Evolutionary conservation across 805 yeast genomes (phyloP).

Genomic region (Candida caryicola): DNA sequence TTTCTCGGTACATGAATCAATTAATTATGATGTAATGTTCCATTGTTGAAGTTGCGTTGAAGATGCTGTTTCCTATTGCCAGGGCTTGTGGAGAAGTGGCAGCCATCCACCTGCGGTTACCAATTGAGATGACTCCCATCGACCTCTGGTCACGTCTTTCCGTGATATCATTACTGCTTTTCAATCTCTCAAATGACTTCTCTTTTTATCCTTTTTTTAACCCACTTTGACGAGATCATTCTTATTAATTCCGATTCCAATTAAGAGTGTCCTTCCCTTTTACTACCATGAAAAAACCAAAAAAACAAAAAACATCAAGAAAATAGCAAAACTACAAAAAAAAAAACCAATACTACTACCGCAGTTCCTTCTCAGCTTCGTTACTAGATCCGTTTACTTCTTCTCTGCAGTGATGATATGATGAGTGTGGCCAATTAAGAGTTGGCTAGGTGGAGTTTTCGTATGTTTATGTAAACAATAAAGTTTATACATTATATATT

Average conservation of each 20-base stretch:
- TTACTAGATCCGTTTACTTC: too few relatives aligned
- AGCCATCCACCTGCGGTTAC: too few relatives aligned
- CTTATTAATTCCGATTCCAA: conserved; percentile 3
- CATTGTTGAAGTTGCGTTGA: background rate
- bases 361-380: too few relatives aligned
- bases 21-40: background rate
- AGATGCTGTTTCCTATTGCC: background rate
- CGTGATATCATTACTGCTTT: background rate
- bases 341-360: too few relatives aligned
- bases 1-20: conserved; percentile 1
- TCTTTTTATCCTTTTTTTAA: conserved; percentile 1
- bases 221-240: conserved; percentile 3
- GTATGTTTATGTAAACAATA: too few relatives aligned
- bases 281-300: background rate
- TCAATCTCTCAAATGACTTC: conserved; percentile 2
- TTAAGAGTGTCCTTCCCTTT: conserved; percentile 3
- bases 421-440: too few relatives aligned
- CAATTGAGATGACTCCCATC: too few relatives aligned
- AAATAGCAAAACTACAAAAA: conserved; percentile 4
- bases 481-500: too few relatives aligned
- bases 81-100: too few relatives aligned
- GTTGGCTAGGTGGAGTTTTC: too few relatives aligned
- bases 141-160: too few relatives aligned
- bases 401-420: conserved; percentile 1
- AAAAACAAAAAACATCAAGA: background rate